Percentiles rank a stretch among this genome's conserved stretches.
phyloP scores from a whole-genome alignment of 805 yeast species.

The Hanseniaspora nectarophila region DNA sequence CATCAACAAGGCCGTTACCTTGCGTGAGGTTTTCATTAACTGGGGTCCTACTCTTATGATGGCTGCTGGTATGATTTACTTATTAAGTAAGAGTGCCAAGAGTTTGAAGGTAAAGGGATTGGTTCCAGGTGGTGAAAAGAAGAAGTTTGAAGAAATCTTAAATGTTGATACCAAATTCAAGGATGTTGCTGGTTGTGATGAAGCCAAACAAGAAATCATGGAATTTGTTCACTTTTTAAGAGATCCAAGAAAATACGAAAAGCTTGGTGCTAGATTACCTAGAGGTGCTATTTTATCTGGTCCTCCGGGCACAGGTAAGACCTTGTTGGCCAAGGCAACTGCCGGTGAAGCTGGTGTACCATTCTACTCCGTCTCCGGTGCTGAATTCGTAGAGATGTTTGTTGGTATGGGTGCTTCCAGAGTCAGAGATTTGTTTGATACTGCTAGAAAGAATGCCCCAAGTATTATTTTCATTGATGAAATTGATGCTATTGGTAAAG shows the following conservation, averaged over 20 bases:
- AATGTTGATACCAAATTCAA: slow-evolving; percentile 71
- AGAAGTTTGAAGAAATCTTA: slow-evolving; percentile 68
- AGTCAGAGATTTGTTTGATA: slow-evolving; percentile 82
- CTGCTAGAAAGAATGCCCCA: slow-evolving; percentile 84
- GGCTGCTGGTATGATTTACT: slow-evolving; percentile 78
- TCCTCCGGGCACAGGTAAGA: slow-evolving; percentile 96
- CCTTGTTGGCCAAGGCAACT: slow-evolving; percentile 82
- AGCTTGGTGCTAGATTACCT: slow-evolving; percentile 85
- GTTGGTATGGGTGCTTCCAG: slow-evolving; percentile 94
- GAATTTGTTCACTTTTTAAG: slow-evolving; percentile 85
- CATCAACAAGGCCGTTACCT: slow-evolving; percentile 44
- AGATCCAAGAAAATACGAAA: slow-evolving; percentile 73
- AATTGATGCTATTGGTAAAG: slow-evolving; percentile 91
- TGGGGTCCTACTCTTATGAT: slow-evolving; percentile 80
- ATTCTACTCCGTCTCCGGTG: slow-evolving; percentile 79
- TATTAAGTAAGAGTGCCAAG: slow-evolving; percentile 50
- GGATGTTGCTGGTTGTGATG: slow-evolving; percentile 92
- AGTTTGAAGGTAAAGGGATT: slow-evolving; percentile 33
- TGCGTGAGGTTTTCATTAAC: slow-evolving; percentile 24
- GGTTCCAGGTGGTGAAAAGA: slow-evolving; percentile 66
- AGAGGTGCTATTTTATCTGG: slow-evolving; percentile 91
- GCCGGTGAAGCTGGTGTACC: slow-evolving; percentile 97
- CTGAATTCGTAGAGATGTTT: slow-evolving; percentile 94
- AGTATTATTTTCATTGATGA: slow-evolving; percentile 86
- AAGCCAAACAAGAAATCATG: slow-evolving; percentile 89